Base-by-base conservation (phyloP, 495 filamentous ascomycete genomes). In the Aspergillus kassunensis region DNA sequence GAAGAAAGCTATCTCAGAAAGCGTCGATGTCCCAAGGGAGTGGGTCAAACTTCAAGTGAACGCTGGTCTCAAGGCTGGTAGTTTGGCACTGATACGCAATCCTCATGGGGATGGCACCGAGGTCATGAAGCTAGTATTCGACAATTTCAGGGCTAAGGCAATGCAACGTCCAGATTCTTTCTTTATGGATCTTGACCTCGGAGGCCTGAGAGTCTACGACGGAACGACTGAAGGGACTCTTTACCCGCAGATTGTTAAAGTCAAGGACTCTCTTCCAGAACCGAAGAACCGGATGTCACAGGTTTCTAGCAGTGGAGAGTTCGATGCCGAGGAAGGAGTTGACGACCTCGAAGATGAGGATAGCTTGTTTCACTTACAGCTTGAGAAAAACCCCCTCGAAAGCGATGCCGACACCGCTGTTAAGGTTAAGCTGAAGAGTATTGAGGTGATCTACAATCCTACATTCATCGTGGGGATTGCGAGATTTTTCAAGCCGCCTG, bases 401-500 rank as follows among this genome's bases (percentile, higher is more conserved):
- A 90, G 84, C 6, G 87, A 89, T 56, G 90, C 92, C 15, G 93
- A 98, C 58, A 83, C 92, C 7, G 89, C 90, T 4, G 73, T 98
- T 15, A 95, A 86, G 9, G 83, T 91, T 53, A 96, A 95, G 68
- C 71, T 97, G 46, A 96, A 95, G 70, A 91, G 90, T 60, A 86
- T 97, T 52, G 95, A 97, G 70, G 87, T 98, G 44, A 88, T 97
- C 37, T 97, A 96, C 72, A 98, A 98, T 61, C 93, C 93, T 13
- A 85, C 82, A 52, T 95, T 97, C 56, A 71, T 97, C 2, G 83
- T 96, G 19, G 90, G 90, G 39, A 83, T 97, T 24, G 87, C 84
- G 44, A 88, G 87, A 51, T 98, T 98, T 73, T 97, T 98, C 75
- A 87, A 91, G 48, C 93, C 93, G 4, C 95, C 93, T 1, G 89